Conservation (phyloP, 768 basidiomycete genomes). For the Suillus placidus region DNA sequence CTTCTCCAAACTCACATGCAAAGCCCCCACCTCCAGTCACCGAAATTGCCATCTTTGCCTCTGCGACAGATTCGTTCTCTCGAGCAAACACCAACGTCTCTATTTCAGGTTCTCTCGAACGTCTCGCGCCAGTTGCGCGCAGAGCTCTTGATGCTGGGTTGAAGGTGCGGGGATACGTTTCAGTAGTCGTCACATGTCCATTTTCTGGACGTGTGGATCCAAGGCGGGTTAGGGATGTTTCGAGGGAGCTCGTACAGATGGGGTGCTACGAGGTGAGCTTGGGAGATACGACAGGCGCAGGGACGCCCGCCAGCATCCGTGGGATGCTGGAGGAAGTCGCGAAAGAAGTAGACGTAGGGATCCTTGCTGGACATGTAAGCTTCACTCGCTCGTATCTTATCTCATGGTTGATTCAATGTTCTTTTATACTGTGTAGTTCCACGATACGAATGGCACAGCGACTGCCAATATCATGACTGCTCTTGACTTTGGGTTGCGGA, state of each 20-base stretch:
- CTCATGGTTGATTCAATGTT: neutral
- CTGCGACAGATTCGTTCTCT: slow-evolving; percentile 85
- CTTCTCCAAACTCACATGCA: slow-evolving; percentile 31
- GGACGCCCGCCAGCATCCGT: slow-evolving; percentile 68
- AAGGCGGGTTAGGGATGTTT: slow-evolving; percentile 63
- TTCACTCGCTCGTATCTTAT: slow-evolving; percentile 36
- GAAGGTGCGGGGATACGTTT: slow-evolving; percentile 83
- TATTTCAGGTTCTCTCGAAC: slow-evolving; percentile 67
- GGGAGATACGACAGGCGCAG: slow-evolving; percentile 91
- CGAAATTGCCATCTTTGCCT: slow-evolving; percentile 89
- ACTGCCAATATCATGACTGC: slow-evolving; percentile 76
- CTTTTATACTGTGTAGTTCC: slow-evolving; percentile 54
- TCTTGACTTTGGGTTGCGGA: slow-evolving; percentile 72
- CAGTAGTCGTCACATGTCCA: slow-evolving; percentile 82
- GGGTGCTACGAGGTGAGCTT: slow-evolving; percentile 93
- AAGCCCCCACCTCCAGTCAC: slow-evolving; percentile 57
- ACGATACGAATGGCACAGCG: slow-evolving; percentile 88
- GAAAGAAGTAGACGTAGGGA: slow-evolving; percentile 58
- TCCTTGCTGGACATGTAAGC: slow-evolving; percentile 63
- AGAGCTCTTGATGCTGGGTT: slow-evolving; percentile 63
- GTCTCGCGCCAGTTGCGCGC: slow-evolving; percentile 62
- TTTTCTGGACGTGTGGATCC: slow-evolving; percentile 80
- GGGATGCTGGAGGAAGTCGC: slow-evolving; percentile 73
- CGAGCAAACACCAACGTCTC: slow-evolving; percentile 83
- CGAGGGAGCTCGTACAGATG: slow-evolving; percentile 77